Base-by-base conservation (phyloP, 805 yeast genomes). In the Lachancea quebecensis region DNA sequence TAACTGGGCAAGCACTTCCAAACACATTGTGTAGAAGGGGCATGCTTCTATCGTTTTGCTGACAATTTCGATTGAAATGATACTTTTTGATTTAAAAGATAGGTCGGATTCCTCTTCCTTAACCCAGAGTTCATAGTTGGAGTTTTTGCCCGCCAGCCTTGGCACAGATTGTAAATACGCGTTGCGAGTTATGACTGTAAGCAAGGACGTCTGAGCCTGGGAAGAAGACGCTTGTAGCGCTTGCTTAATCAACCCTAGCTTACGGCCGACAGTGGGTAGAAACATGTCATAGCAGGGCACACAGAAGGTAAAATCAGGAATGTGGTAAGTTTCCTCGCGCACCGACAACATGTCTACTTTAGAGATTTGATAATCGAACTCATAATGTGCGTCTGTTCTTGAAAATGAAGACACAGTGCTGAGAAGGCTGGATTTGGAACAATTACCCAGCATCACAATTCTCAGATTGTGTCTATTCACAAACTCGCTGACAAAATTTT, bases 1-100 rank as follows among this genome's bases (percentile, higher is more conserved):
- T 2, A 79, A 42, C 40, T 77, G 79, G 9, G 73, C 67, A 2
- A 82, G 47, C 4, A 83, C 56, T 50, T 84, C 89, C 10, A 76
- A 51, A n/a, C 68, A 65, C 50, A 79, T 71, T 2, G 76, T 68
- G 39, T 64, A 65, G 9, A 45, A 38, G 0, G 78, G 72, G 16
- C 65, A 58, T 0, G 74, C 55, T 2, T 47, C 41, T 5, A 73
- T 15, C 0, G 39, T 30, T 1, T 65, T 44, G 29, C 66, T 65
- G 0, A 64, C 56, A 1, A 81, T 44, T 39, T 78, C 81, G 35
- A 80, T 59, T 2, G 81, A 72, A 0, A 78, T 49, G 10, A 70
- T 60, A 0, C 65, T 52, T 46, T 68, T 72, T 1, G 67, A 62
- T 2, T 52, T 29, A 49, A 62, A 53, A 27, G 54, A 42, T 14